phyloP scores from a whole-genome alignment of 306 rosid genomes.

The Arachis stenosperma region DNA sequence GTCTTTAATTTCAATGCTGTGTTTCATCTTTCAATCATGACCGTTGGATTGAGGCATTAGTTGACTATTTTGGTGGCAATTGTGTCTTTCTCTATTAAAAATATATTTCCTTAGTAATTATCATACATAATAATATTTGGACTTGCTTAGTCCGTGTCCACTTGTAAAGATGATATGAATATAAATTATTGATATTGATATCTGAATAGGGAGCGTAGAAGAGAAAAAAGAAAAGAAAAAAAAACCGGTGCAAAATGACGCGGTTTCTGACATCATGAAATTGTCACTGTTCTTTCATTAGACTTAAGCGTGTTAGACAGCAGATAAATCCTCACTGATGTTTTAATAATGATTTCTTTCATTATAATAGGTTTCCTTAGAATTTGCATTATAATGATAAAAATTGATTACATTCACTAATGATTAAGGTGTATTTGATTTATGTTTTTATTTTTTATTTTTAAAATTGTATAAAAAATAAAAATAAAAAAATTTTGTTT shows the following conservation, averaged over 20 bases:
- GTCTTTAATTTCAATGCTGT: background rate
- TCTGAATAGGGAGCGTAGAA: too few relatives aligned
- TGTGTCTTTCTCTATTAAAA: conserved; percentile 1
- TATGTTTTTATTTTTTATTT: too few relatives aligned
- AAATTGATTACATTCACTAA: too few relatives aligned
- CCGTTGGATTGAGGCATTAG: conserved; percentile 1
- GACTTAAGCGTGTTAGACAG: background rate
- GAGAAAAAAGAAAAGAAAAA: background rate
- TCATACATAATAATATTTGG: background rate
- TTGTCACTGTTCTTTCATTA: conserved; percentile 6
- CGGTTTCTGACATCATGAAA: conserved; percentile 20
- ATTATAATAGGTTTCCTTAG: too few relatives aligned
- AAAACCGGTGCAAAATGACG: conserved; percentile 41
- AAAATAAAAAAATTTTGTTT: too few relatives aligned
- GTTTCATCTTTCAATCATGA: conserved; percentile 18
- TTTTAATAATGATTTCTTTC: too few relatives aligned
- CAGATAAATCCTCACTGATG: too few relatives aligned
- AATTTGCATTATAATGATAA: too few relatives aligned
- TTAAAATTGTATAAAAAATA: too few relatives aligned
- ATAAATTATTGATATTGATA: too few relatives aligned
- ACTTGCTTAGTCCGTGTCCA: background rate
- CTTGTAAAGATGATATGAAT: background rate
- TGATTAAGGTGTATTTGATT: too few relatives aligned
- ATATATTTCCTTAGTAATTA: background rate
- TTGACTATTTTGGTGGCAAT: conserved; percentile 14